Conservation (phyloP, 139 green algal genomes). For the Pleodorina starrii region DNA sequence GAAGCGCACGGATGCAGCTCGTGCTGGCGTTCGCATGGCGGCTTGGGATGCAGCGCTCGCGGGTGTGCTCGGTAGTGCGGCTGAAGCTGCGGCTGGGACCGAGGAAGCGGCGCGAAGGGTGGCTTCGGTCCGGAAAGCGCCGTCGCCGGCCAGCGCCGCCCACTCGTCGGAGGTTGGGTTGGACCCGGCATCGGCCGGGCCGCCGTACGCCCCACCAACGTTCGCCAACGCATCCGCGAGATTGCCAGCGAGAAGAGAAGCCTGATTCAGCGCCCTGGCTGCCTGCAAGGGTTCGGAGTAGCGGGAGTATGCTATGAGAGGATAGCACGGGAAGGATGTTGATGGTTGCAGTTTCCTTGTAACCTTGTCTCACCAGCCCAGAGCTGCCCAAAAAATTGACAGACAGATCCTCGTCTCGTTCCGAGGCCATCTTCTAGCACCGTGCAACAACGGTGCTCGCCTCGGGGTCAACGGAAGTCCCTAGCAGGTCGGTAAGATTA, state of each 20-base stretch:
- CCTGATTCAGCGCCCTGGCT: neutral
- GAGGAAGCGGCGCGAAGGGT: neutral
- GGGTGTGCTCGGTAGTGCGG: too few species aligned
- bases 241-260: neutral
- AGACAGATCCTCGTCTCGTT: neutral
- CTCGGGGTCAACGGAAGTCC: too few species aligned
- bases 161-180: too few species aligned
- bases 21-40: neutral
- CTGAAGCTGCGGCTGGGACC: neutral
- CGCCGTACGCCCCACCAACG: neutral
- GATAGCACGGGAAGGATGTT: neutral
- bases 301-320: neutral
- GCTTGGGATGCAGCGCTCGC: too few species aligned
- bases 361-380: neutral
- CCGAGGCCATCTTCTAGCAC: neutral
- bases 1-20: neutral
- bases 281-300: neutral
- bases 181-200: neutral
- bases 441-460: too few species aligned
- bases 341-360: neutral
- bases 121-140: neutral
- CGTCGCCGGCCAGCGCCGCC: neutral
- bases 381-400: neutral
- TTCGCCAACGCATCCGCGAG: neutral
- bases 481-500: too few species aligned